These are phyloP conservation scores for Pyrenophora tritici-repentis DNA, from an alignment of 2,329 filamentous ascomycete species.

Conservation along the genomic window DNA sequence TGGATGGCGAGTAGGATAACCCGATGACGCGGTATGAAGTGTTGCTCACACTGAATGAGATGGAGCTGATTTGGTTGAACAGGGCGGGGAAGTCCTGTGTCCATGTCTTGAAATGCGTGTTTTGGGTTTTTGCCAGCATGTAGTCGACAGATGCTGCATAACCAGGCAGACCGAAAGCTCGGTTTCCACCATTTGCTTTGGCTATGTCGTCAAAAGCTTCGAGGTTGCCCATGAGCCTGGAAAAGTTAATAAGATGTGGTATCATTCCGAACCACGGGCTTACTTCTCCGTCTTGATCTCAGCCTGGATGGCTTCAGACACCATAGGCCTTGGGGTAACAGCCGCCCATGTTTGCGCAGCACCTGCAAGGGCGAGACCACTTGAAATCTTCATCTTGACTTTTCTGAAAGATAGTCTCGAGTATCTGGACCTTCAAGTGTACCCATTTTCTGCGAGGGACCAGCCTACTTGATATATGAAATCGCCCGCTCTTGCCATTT, in stretches of 20 bases:
- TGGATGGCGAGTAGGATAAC: conserved; percentile 56
- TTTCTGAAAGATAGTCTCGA: too few species aligned
- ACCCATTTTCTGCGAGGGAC: conserved; percentile 5
- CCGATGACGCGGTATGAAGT: conserved; percentile 48
- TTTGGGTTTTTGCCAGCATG: conserved; percentile 56
- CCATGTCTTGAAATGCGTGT: conserved; percentile 50
- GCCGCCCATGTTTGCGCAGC: conserved; percentile 33
- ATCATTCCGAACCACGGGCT: background rate
- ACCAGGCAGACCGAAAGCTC: conserved; percentile 64
- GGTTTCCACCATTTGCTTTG: conserved; percentile 61
- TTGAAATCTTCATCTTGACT: conserved; percentile 36
- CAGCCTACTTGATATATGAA: conserved; percentile 21
- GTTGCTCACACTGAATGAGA: conserved; percentile 48
- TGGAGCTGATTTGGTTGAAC: conserved; percentile 50
- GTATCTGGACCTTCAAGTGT: too few species aligned
- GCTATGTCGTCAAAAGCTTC: conserved; percentile 61
- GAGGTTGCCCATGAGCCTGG: conserved; percentile 60
- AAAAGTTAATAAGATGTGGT: background rate
- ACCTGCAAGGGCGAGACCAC: conserved; percentile 28
- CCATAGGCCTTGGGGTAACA: conserved; percentile 27
- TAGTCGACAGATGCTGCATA: conserved; percentile 64
- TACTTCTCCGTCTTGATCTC: conserved; percentile 49
- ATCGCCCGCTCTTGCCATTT: conserved; percentile 4
- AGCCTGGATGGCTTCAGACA: conserved; percentile 50
- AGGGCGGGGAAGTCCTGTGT: conserved; percentile 57